Conservation (phyloP, 208 protist genomes). For the Leishmania braziliensis region DNA sequence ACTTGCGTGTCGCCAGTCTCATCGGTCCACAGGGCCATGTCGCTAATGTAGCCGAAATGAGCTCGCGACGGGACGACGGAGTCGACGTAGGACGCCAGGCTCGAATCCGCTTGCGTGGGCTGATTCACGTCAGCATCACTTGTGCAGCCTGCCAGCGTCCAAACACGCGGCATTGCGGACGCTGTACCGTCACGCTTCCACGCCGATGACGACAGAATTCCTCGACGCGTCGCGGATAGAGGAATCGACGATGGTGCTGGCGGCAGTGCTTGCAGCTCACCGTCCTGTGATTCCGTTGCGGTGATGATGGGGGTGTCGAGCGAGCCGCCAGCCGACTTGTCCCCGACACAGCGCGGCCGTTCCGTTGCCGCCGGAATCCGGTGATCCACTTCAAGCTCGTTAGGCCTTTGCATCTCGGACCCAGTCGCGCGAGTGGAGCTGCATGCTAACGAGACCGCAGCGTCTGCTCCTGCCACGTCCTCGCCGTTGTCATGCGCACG, state of each 20-base stretch:
- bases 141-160: slow-evolving; percentile 56
- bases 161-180: slow-evolving; percentile 41
- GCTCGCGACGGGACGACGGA: slow-evolving; percentile 26
- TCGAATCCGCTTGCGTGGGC: background rate
- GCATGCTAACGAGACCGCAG: background rate
- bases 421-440: background rate
- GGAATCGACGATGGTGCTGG: background rate
- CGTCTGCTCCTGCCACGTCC: background rate
- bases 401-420: background rate
- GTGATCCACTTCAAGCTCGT: background rate
- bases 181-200: background rate
- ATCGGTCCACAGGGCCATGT: slow-evolving; percentile 48
- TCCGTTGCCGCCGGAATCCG: background rate
- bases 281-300: background rate
- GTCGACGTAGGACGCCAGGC: slow-evolving; percentile 46
- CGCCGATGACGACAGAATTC: background rate
- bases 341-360: background rate
- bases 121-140: background rate
- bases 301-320: background rate
- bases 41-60: slow-evolving; percentile 45
- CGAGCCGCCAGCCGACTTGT: background rate
- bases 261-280: background rate
- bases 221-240: background rate
- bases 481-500: background rate
- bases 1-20: slow-evolving; percentile 45